Base-by-base conservation (phyloP, 768 basidiomycete species). In the Flagelloscypha sp. region DNA sequence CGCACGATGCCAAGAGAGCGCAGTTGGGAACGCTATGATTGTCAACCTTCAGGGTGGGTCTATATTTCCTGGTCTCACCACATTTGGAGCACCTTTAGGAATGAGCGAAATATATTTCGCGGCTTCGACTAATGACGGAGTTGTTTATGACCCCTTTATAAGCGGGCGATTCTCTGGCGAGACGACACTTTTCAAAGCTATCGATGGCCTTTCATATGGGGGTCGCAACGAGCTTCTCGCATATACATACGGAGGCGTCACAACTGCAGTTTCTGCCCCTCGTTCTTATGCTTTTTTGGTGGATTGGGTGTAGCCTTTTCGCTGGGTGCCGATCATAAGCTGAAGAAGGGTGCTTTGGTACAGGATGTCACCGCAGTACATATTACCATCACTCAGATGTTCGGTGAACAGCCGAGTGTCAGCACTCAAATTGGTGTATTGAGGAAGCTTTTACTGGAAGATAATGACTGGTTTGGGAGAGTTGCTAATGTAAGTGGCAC, bases 391-490 rank as follows among this genome's bases (percentile, higher is more conserved):
- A 54, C 63, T 5, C 74, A 75, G 48, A 59, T 59, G 15, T 40
- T 64, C 63, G 9, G 44, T 24, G 48, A 62, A 55, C 46, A 67
- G 1, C 8, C 54, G 3, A 83, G 84, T 41, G 66, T 88, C 20
- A 88, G 88, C 56, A 83, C 79, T n/a, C 77, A 89, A 45, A 79
- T 94, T 41, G 80, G 79, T 10, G 64, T 75, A 4, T 59, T 95
- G 29, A 70, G 89, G 1, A 62, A 68, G 6, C 59, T 89, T 24
- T 61, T 94, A 6, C 59, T 79, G 7, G 62, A 56, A 16, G 42
- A 66, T 3, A 68, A 64, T 1, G 38, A 59, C 25, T 70, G 66
- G 56, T 71, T 78, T 42, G 49, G 60, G 30, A 58, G 62, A 51
- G 69, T 73, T 19, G 53, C 52, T 16, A 49, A 65, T 45, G 74